phyloP scores from a whole-genome alignment of 768 basidiomycete genomes.

The Xanthoconium purpureum region DNA sequence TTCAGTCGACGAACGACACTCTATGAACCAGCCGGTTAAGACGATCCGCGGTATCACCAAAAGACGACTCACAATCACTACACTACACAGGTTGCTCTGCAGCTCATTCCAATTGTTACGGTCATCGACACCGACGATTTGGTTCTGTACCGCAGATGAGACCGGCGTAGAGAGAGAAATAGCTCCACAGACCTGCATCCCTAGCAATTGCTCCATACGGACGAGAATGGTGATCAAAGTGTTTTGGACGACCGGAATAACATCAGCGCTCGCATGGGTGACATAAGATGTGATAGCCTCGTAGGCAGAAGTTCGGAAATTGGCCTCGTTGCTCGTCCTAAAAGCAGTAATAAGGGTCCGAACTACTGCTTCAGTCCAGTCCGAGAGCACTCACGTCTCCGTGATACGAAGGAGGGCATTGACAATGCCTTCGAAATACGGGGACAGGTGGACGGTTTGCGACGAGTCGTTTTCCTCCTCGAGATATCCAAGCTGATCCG shows the following conservation, averaged over 20 bases:
- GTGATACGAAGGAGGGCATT: constrained; percentile 81
- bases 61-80: constrained; percentile 65
- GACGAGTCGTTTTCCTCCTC: constrained; percentile 57
- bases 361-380: not conserved
- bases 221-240: constrained; percentile 79
- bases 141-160: constrained; percentile 52
- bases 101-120: constrained; percentile 99
- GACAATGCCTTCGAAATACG: constrained; percentile 87
- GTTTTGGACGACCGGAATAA: constrained; percentile 76
- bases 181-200: constrained; percentile 65
- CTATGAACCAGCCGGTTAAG: constrained; percentile 38
- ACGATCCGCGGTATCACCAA: not conserved
- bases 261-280: constrained; percentile 75
- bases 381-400: constrained; percentile 61
- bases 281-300: constrained; percentile 91
- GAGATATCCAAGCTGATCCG: constrained; percentile 79
- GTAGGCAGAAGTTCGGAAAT: constrained; percentile 93
- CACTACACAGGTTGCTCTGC: constrained; percentile 91
- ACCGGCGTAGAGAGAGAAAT: not conserved
- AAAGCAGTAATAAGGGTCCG: constrained; percentile 10
- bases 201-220: constrained; percentile 85
- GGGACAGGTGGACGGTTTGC: constrained; percentile 67
- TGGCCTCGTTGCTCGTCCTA: constrained; percentile 82
- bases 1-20: constrained; percentile 83
- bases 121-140: constrained; percentile 93